A percentile compares a stretch with the other conserved stretches of the same genome.
Evolutionary conservation across 306 rosid species (phyloP).

Genomic region (Quercus variabilis): DNA sequence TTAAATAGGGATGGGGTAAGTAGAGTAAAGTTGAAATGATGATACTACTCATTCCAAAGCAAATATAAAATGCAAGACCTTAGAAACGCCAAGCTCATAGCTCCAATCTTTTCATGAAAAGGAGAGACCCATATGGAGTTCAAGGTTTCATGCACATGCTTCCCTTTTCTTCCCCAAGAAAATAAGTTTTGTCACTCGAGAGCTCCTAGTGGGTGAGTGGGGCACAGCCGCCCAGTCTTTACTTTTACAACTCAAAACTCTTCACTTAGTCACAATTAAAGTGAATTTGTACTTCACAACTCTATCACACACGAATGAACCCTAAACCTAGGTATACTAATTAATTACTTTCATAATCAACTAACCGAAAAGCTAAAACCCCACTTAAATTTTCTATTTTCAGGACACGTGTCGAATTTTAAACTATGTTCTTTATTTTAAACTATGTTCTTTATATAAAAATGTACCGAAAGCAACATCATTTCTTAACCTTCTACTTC

Average conservation of each 20-base stretch:
- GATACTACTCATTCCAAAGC: constrained; percentile 33
- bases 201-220: constrained; percentile 40
- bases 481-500: constrained; percentile 14
- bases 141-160: constrained; percentile 65
- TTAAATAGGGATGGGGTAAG: neutral
- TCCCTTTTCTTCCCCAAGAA: constrained; percentile 48
- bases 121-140: constrained; percentile 54
- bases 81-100: constrained; percentile 50
- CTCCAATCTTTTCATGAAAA: constrained; percentile 63
- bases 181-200: constrained; percentile 16
- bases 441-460: neutral
- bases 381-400: constrained; percentile 17
- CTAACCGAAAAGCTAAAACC: constrained; percentile 8
- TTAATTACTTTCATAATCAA: constrained; percentile 8
- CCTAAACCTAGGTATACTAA: constrained; percentile 13
- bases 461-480: constrained; percentile 35
- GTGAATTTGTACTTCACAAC: constrained; percentile 26
- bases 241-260: constrained; percentile 37
- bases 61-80: constrained; percentile 19
- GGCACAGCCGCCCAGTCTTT: constrained; percentile 31
- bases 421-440: neutral
- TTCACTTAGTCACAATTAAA: constrained; percentile 26
- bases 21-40: constrained; percentile 41
- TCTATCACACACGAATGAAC: constrained; percentile 6
- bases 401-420: constrained; percentile 27